Conservation (phyloP, 164 flowering plant species). For the grape (Vitis vinifera) region ASM3070453v1 NC_081805.1:9336001-9336500, state of each 20-base stretch:
- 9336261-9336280: not conserved
- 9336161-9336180: not conserved
- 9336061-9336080: too few relatives aligned
- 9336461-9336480: slow-evolving; percentile 3
- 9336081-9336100: too few relatives aligned
- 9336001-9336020: too few relatives aligned
- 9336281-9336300: slow-evolving; percentile 1
- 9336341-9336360: not conserved
- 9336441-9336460: slow-evolving; percentile 36
- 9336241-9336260: not conserved
- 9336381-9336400: slow-evolving; percentile 16
- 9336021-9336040: too few relatives aligned
- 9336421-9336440: slow-evolving; percentile 23
- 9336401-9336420: slow-evolving; percentile 14
- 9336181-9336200: not conserved
- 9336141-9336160: too few relatives aligned
- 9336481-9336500: slow-evolving; percentile 9
- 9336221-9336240: not conserved
- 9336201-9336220: not conserved
- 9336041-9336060: too few relatives aligned
- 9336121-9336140: too few relatives aligned
- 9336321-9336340: not conserved
- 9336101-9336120: too few relatives aligned
- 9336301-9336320: not conserved
- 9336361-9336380: slow-evolving; percentile 2